Base-by-base conservation (phyloP, 495 filamentous ascomycete genomes). In the Neurospora intermedia region DNA sequence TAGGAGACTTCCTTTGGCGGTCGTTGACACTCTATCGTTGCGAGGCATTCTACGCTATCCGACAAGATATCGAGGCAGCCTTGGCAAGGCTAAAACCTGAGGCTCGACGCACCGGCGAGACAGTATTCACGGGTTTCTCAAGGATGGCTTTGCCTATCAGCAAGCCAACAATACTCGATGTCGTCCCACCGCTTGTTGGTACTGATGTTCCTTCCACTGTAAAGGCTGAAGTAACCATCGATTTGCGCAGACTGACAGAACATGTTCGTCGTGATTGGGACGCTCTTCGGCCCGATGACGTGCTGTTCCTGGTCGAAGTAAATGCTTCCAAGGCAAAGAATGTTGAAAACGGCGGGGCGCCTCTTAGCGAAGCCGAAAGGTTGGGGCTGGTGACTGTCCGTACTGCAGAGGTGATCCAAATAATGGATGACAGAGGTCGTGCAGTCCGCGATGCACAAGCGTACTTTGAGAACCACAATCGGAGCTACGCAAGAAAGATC, bases 1-100 rank as follows among this genome's bases (percentile, higher is more conserved):
- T 97, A 43, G 94, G 96, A 5, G 96, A 99, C 80, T 98, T 98
- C 76, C 87, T 99, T 11, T 98, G 93, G 93, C 87, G 96, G 45
- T 92, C 95, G 16, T 91, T 98, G 76, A 86, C 96, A 35, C 87
- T 98, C 4, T 93, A 97, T 78, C 89, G 96, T 31, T 93, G 90
- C 74, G 96, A 99, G 81, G 88, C 96, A 4, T 98, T 98, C 78
- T 98, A 94, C 82, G 93, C 93, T 71, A 95, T 99, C 72, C 88
- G 94, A 40, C 94, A 93, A 77, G 92, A 98, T 75, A 90, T 99
- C 75, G 93, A 97, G 78, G 89, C 92, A 43, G 85, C 89, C 41
- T 80, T 98, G 70, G 91, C 93, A 78, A 89, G 93, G 66, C 81
- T 99, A 74, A 89, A 90, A 76, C 94, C 96, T 3, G 89, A 91